A percentile compares a stretch with the other conserved stretches of the same genome.
phyloP scores from a whole-genome alignment of 257 asterid species.

The Solanum sitiens region DNA sequence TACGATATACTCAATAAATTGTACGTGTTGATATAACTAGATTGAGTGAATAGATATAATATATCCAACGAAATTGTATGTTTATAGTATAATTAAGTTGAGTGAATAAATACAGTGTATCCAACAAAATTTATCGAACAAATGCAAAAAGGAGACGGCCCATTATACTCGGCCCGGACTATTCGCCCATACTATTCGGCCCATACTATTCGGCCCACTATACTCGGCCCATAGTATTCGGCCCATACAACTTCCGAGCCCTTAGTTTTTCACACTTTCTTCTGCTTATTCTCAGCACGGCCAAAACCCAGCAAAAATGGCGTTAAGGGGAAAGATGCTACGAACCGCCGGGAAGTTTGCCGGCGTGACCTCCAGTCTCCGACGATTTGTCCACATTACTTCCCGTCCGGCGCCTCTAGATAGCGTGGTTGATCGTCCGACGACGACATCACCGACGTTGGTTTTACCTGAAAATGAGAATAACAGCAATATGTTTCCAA shows the following conservation, averaged over 20 bases:
- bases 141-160: neutral
- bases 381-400: constrained; percentile 32
- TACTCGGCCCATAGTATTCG: neutral
- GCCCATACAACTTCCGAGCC: neutral
- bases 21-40: neutral
- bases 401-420: constrained; percentile 42
- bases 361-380: constrained; percentile 12
- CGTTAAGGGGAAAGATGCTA: constrained; percentile 15
- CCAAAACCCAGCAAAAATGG: neutral
- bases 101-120: too few species aligned
- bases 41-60: neutral
- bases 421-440: constrained; percentile 9
- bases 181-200: neutral
- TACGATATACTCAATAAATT: too few species aligned
- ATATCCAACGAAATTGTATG: neutral
- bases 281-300: neutral
- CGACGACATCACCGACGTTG: constrained; percentile 26
- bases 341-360: constrained; percentile 10
- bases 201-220: neutral
- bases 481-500: constrained; percentile 4
- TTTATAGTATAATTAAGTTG: neutral
- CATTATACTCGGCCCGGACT: neutral
- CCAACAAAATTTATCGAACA: neutral
- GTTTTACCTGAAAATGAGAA: constrained; percentile 46
- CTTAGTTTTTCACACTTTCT: neutral